phyloP scores from a whole-genome alignment of 1,284 basidiomycete genomes.

The Malassezia cuniculi region DNA sequence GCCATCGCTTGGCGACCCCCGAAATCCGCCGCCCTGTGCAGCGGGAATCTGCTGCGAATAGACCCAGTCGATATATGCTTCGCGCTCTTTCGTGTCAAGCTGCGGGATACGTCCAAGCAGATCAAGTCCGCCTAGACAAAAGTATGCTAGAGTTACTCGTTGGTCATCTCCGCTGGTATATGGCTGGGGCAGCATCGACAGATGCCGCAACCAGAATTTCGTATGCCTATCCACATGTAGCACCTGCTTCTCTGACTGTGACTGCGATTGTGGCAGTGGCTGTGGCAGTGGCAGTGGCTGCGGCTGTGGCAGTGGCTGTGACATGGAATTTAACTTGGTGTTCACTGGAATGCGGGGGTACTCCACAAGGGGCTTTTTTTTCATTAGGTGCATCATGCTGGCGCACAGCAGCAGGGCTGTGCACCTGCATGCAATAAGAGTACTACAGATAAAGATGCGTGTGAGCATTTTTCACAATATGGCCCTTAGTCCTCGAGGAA shows the following conservation, averaged over 20 bases:
- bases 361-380: too few species aligned
- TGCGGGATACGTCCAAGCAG: slow-evolving; percentile 18
- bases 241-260: too few species aligned
- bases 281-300: too few species aligned
- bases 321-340: too few species aligned
- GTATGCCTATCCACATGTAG: slow-evolving; percentile 19
- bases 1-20: slow-evolving; percentile 13
- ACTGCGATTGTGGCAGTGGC: too few species aligned
- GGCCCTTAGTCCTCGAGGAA: slow-evolving; percentile 41
- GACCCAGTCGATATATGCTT: slow-evolving; percentile 55
- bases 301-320: too few species aligned
- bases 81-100: slow-evolving; percentile 5
- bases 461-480: too few species aligned
- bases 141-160: slow-evolving; percentile 39
- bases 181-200: slow-evolving; percentile 29
- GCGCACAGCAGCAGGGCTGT: too few species aligned
- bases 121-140: slow-evolving; percentile 33
- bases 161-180: slow-evolving; percentile 37
- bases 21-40: slow-evolving; percentile 23
- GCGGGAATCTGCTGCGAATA: slow-evolving; percentile 62
- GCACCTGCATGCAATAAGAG: too few species aligned
- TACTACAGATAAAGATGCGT: not conserved
- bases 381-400: too few species aligned
- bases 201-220: slow-evolving; percentile 30
- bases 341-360: too few species aligned